Base-by-base conservation (phyloP, 2,329 filamentous ascomycete species). In the Xylariaceae sp. region DNA sequence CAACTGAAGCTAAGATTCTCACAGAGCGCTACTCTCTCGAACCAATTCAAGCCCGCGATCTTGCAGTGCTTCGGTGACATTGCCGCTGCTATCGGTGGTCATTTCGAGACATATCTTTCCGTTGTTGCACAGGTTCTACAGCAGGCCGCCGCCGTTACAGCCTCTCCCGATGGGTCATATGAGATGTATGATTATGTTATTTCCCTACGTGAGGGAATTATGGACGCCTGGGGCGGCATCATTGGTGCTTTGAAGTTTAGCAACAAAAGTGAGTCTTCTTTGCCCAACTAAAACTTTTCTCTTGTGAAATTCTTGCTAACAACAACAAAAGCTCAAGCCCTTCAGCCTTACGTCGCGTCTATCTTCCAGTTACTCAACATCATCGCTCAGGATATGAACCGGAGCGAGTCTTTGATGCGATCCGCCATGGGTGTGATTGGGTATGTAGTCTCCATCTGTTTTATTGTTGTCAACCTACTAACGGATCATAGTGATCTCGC, bases 151-250 rank as follows among this genome's bases (percentile, higher is more conserved):
- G 86, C 83, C 50, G 91, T 99, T 58, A 89, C 87, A 37, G 85
- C 90, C 48, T 85, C 85, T 58, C 82, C 86, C 34, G 92, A 97
- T 66, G 87, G 89, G 60, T 89, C 89, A 54, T 94, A 92, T 68
- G 94, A 99, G 76, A 96, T 97, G 89, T 88, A 92, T 59, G 93
- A 97, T 76, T 99, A 99, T 73, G 88, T 99, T 67, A 85, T 96
- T 65, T 96, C 92, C 17, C 83, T 99, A 53, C 88, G 94, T 56
- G 95, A 99, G 73, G 94, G 93, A 67, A 97, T 99, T 67, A 96
- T 97, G 88, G 94, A 99, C 80, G 94, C 94, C 39, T 99, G 95
- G 92, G 92, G 92, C 69, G 94, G 94, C 66, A 94, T 96, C 66
- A 92, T 99, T 72, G 87, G 93, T 73, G 92, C 94, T 56, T 92